Percentiles rank a stretch among this genome's conserved stretches.
These are phyloP conservation scores for Thamnidium elegans DNA, from an alignment of 192 early-diverging fungal species.

Conservation along the genomic window DNA sequence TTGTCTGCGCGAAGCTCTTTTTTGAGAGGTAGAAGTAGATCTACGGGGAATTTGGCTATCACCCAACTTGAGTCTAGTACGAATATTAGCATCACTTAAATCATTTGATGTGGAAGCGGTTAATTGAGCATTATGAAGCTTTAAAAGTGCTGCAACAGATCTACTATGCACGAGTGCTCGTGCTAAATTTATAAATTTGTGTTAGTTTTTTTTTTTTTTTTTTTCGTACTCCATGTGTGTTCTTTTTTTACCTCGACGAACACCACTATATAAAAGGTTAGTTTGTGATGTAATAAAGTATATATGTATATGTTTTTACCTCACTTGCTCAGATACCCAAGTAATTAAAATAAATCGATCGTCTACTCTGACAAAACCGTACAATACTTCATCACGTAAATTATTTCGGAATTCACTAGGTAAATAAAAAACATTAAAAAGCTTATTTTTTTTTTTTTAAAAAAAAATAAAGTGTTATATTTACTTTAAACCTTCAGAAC, in stretches of 20 bases:
- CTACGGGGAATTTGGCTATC: conserved; percentile 4
- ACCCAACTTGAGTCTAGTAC: conserved; percentile 32
- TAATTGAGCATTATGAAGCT: conserved; percentile 41
- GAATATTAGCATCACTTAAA: conserved; percentile 36
- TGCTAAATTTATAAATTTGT: conserved; percentile 33
- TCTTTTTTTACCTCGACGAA: conserved; percentile 42
- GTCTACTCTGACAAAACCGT: conserved; percentile 56
- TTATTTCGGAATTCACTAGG: conserved; percentile 45
- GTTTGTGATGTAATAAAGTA: background rate
- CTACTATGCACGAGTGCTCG: conserved; percentile 59
- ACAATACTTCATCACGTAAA: conserved; percentile 54
- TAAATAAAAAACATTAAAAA: background rate
- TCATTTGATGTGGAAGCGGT: conserved; percentile 33
- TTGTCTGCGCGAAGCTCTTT: conserved; percentile 12
- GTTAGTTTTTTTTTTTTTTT: background rate
- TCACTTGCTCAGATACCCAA: conserved; percentile 52
- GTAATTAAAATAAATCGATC: conserved; percentile 52
- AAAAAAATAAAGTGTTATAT: background rate
- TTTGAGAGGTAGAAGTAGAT: conserved; percentile 12
- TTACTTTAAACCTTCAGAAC: conserved; percentile 47
- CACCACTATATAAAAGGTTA: conserved; percentile 34
- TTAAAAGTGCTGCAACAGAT: conserved; percentile 54
- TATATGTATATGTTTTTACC: conserved; percentile 9
- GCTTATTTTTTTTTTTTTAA: background rate
- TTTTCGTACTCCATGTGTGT: background rate